Conservation (phyloP, 495 filamentous ascomycete species). For the Staphylotrichum longicolle region DNA sequence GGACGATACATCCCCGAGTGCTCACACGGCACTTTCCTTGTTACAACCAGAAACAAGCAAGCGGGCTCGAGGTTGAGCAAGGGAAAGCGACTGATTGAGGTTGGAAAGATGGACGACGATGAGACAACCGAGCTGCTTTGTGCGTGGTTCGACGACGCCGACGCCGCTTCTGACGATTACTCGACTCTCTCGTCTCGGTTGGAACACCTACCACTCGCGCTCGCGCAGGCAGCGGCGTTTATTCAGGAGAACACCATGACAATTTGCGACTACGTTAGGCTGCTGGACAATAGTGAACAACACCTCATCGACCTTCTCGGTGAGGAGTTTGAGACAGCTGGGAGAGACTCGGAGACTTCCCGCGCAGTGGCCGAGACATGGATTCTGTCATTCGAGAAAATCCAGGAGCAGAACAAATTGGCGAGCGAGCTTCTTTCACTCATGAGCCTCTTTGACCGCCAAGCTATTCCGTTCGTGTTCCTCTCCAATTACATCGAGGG, state of each 20-base stretch:
- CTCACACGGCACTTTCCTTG: conserved; percentile 37
- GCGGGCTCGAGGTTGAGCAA: conserved; percentile 29
- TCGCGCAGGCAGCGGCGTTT: conserved; percentile 50
- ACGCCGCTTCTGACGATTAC: conserved; percentile 2
- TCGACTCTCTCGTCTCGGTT: conserved; percentile 38
- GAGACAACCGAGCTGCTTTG: conserved; percentile 28
- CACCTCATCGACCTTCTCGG: neutral
- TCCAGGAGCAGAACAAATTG: neutral
- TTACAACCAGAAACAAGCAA: conserved; percentile 42
- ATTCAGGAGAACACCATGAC: conserved; percentile 43
- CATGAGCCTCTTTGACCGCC: conserved; percentile 1
- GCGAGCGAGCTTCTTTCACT: neutral
- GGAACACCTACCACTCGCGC: conserved; percentile 46
- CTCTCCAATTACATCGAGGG: no score
- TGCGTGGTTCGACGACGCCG: conserved; percentile 7
- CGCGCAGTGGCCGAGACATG: neutral
- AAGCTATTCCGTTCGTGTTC: neutral
- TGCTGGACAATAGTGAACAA: neutral
- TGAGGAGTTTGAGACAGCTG: conserved; percentile 19
- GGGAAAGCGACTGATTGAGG: conserved; percentile 19
- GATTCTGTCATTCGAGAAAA: neutral
- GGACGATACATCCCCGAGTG: conserved; percentile 38
- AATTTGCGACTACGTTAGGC: neutral
- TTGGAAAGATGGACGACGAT: conserved; percentile 36
- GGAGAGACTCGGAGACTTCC: neutral